Percentiles rank a stretch among this genome's conserved stretches.
phyloP scores from a whole-genome alignment of 2,329 filamentous ascomycete species.

The Aspergillus sp. region DNA sequence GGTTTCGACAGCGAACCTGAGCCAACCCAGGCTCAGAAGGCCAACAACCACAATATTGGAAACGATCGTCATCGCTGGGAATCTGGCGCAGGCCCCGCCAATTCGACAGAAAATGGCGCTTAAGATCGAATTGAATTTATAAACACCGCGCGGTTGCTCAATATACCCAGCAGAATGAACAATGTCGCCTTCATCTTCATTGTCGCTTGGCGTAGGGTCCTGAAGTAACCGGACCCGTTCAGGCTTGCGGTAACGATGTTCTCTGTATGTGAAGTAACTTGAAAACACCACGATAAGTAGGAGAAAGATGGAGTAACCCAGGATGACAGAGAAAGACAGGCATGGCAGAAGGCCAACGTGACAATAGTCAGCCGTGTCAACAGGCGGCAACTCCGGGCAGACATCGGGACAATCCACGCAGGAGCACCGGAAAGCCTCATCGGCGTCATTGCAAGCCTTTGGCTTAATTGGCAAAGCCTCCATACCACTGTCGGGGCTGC shows the following conservation, averaged over 20 bases:
- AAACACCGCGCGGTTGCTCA: conserved; percentile 69
- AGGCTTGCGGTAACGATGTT: conserved; percentile 63
- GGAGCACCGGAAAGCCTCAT: conserved; percentile 78
- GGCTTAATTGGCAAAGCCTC: conserved; percentile 59
- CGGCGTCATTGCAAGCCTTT: conserved; percentile 82
- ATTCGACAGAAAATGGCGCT: conserved; percentile 73
- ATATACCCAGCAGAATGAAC: conserved; percentile 68
- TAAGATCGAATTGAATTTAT: conserved; percentile 74
- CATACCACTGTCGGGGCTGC: conserved; percentile 61
- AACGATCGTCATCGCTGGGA: conserved; percentile 74
- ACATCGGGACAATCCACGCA: conserved; percentile 87
- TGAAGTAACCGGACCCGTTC: conserved; percentile 82
- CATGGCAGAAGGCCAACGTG: conserved; percentile 84
- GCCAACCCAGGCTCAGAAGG: conserved; percentile 77
- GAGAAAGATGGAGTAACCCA: conserved; percentile 72
- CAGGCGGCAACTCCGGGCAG: conserved; percentile 70
- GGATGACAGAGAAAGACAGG: conserved; percentile 82
- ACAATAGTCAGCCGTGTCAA: conserved; percentile 64
- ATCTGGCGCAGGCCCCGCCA: conserved; percentile 71
- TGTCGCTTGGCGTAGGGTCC: conserved; percentile 73
- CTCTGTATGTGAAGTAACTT: conserved; percentile 67
- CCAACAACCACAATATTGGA: conserved; percentile 66
- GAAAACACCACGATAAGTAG: conserved; percentile 58
- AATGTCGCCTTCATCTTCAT: conserved; percentile 86
- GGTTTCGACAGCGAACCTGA: conserved; percentile 79